Evolutionary conservation across 169 alveolate species (phyloP), one percentile per base, ranked within the genome.

Genomic region (Eimeria praecox): DNA sequence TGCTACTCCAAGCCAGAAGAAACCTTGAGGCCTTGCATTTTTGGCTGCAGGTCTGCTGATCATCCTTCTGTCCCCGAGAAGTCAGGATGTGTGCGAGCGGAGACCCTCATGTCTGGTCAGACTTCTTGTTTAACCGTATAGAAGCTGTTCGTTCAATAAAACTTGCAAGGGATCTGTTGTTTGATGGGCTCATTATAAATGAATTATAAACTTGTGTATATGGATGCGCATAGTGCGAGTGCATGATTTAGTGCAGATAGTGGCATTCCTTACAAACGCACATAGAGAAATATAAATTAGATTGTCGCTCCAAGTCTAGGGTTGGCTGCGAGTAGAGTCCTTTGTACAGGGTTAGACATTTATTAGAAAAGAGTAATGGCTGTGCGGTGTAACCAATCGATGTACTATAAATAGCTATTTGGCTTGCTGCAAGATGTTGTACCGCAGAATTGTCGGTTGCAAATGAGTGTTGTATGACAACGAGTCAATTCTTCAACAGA

Each of bases 101-200:
- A 93, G 54, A 82, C 94, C 33, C 87, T 93, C n/a, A 77, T 93
- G 30, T 93, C 96, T 16, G 96, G 96, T 93, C 3, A 40, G 52
- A 20, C 42, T 0, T 10, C 78, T 33, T 30, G 8, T 33, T 20
- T 83, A 20, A 59, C 12, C 9, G 8, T n/a, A 59, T 59, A n/a
- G n/a, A n/a, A n/a, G n/a, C n/a, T n/a, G n/a, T n/a, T n/a, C n/a
- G n/a, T n/a, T n/a, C n/a, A n/a, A n/a, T n/a, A n/a, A n/a, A n/a
- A n/a, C n/a, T n/a, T n/a, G n/a, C n/a, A n/a, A n/a, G n/a, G n/a
- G n/a, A n/a, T n/a, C n/a, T n/a, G n/a, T n/a, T n/a, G n/a, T n/a
- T n/a, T n/a, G n/a, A n/a, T n/a, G n/a, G n/a, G n/a, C n/a, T n/a
- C n/a, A n/a, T 59, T 59, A 59, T 20, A 30, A 71, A 5, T 22